These are phyloP conservation scores for Puccinellia tenuiflora DNA, from an alignment of 176 grass and related monocot species.

Conservation along the genomic window DNA sequence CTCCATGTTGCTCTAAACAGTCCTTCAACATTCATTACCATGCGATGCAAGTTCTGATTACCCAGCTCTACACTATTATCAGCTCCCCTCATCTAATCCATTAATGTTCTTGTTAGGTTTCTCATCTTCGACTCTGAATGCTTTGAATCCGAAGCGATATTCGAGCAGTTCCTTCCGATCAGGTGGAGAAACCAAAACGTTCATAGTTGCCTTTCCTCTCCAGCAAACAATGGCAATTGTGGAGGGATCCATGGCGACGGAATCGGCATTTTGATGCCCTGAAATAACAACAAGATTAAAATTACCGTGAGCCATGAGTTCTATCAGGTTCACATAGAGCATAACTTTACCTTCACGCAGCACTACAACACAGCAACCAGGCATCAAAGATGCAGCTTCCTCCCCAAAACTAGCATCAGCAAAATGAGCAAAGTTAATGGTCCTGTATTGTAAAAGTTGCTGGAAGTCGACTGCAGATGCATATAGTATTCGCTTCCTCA, in stretches of 20 bases:
- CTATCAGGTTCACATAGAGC: neutral
- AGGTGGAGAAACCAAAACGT: slow-evolving; percentile 69
- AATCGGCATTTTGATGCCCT: slow-evolving; percentile 29
- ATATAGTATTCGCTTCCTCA: slow-evolving; percentile 59
- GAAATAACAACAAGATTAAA: slow-evolving; percentile 8
- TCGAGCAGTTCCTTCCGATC: slow-evolving; percentile 81
- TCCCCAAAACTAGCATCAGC: slow-evolving; percentile 38
- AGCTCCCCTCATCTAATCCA: neutral
- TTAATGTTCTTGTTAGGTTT: neutral
- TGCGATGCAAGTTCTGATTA: neutral
- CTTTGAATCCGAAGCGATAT: slow-evolving; percentile 29
- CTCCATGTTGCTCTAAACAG: neutral
- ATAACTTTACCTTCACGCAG: slow-evolving; percentile 54
- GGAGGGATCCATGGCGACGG: slow-evolving; percentile 40
- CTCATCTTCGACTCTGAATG: neutral
- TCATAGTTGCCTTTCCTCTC: slow-evolving; percentile 85
- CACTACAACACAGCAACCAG: slow-evolving; percentile 77
- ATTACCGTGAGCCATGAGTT: neutral
- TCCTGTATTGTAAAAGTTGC: slow-evolving; percentile 59
- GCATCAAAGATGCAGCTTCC: slow-evolving; percentile 45
- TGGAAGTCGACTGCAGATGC: slow-evolving; percentile 61
- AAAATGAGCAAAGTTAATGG: slow-evolving; percentile 69
- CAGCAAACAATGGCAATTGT: slow-evolving; percentile 82
- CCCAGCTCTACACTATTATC: neutral
- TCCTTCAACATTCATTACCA: neutral